These are phyloP conservation scores for Kwoniella heveanensis DNA, from an alignment of 768 basidiomycete genomes.

Conservation along the genomic window DNA sequence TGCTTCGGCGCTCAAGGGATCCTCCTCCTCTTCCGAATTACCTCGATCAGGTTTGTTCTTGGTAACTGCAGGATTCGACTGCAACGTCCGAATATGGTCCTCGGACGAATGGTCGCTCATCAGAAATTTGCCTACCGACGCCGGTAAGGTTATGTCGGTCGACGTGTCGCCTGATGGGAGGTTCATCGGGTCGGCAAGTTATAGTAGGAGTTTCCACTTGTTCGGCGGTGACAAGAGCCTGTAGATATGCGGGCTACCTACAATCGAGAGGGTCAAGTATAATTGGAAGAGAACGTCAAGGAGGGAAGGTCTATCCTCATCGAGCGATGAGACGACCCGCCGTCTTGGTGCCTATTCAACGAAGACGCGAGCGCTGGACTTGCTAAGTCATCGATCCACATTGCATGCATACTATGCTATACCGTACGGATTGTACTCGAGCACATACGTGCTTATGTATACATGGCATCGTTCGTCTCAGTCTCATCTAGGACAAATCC, in stretches of 20 bases:
- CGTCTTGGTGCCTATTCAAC: no score
- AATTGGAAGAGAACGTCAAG: no score
- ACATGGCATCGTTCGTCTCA: no score
- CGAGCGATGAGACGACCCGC: no score
- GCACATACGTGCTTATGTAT: no score
- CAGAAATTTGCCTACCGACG: conserved; percentile 81
- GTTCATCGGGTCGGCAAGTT: conserved; percentile 84
- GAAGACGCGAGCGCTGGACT: no score
- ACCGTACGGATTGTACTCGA: no score
- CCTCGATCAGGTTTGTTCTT: conserved; percentile 75
- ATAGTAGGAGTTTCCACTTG: conserved; percentile 91
- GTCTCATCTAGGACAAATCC: no score
- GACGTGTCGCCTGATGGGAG: conserved; percentile 82
- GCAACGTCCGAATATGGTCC: conserved; percentile 92
- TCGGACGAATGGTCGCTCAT: conserved; percentile 97
- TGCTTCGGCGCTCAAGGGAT: not conserved
- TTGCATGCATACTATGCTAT: no score
- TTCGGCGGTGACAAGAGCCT: conserved; percentile 69
- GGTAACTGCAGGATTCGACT: conserved; percentile 91
- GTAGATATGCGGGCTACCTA: not conserved
- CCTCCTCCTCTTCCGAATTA: conserved; percentile 14
- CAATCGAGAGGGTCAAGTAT: no score
- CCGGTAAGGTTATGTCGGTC: conserved; percentile 97
- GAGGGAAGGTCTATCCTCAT: no score
- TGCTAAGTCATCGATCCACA: no score